phyloP scores from a whole-genome alignment of 202 grass and related monocot species.

The Hordeum pubiflorum region DNA sequence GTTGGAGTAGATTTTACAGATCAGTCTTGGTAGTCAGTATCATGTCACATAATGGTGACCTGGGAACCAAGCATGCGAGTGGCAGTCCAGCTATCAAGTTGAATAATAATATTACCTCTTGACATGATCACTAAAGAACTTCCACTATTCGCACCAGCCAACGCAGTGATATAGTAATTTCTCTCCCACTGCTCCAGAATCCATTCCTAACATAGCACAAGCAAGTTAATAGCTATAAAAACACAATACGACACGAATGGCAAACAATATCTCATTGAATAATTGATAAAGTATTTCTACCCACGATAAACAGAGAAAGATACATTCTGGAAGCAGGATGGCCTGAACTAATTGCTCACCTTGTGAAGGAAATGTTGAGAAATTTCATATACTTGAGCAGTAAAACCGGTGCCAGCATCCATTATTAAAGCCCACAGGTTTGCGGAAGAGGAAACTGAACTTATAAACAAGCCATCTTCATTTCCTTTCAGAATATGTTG shows the following conservation, averaged over 20 bases:
- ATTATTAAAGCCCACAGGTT: slow-evolving; percentile 97
- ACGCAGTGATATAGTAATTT: slow-evolving; percentile 86
- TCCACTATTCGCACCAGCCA: slow-evolving; percentile 68
- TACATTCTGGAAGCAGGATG: background rate
- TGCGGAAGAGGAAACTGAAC: slow-evolving; percentile 71
- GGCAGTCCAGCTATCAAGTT: slow-evolving; percentile 19
- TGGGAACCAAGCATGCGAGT: background rate
- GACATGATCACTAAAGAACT: slow-evolving; percentile 94
- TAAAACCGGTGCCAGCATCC: slow-evolving; percentile 91
- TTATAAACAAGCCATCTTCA: slow-evolving; percentile 94
- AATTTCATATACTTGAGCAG: slow-evolving; percentile 74
- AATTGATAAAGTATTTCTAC: background rate
- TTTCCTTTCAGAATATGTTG: slow-evolving; percentile 94
- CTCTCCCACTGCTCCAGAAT: slow-evolving; percentile 99
- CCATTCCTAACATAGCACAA: slow-evolving; percentile 69
- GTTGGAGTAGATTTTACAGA: background rate
- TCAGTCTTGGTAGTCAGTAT: background rate
- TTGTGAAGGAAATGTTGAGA: slow-evolving; percentile 82
- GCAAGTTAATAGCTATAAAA: slow-evolving; percentile 21
- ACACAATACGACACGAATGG: slow-evolving; percentile 14
- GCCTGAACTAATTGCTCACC: slow-evolving; percentile 33
- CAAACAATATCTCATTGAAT: background rate
- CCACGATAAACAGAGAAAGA: slow-evolving; percentile 10
- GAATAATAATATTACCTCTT: slow-evolving; percentile 57
- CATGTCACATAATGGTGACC: background rate